Evolutionary conservation across 83 land plant genomes (phyloP), one percentile per base, ranked within the genome.

Genomic region (Picea engelmannii): DNA sequence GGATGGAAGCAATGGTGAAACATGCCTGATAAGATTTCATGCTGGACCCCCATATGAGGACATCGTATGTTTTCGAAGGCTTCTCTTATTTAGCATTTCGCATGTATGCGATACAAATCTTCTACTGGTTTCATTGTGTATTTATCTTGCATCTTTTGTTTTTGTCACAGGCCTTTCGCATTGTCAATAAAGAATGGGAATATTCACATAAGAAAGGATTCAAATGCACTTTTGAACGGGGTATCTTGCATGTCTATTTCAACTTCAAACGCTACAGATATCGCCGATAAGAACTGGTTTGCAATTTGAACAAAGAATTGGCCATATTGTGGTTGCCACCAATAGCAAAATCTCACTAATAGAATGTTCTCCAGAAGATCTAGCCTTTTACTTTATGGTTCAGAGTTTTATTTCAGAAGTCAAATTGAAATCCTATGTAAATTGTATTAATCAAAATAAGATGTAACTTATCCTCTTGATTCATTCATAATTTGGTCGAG

Each of bases 21-120:
- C 99, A 1, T 96, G 99, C 84, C 59, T 94, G 59, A 96, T 98
- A 18, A 86, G 99, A 81, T 98, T 98, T 81, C 99, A 98, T 84
- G 99, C 98, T 27, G 99, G 99, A 49, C 99, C 99, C 58, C 99
- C 99, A 3, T 98, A 98, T 78, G 99, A 98, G 76, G 99, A 98
- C 82, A 96, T 98, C 68, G 99, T 95, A 83, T 89, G 97, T 82
- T 13, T 15, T 69, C 24, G 27, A 24, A 78, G 80, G 58, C 47
- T 59, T 82, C 65, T 64, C 55, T 7, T 47, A 6, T 78, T 61
- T 66, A 6, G 67, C 67, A 61, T 73, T 25, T 6, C 62, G 78
- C 49, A 42, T 40, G 40, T 86, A n/a, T 27, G 27, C 44, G 16
- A 44, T 24, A 74, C 67, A 55, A 24, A 23, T 74, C 11, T 44